Conservation (phyloP, 805 yeast genomes). For the Cyberlindnera xylosilytica region DNA sequence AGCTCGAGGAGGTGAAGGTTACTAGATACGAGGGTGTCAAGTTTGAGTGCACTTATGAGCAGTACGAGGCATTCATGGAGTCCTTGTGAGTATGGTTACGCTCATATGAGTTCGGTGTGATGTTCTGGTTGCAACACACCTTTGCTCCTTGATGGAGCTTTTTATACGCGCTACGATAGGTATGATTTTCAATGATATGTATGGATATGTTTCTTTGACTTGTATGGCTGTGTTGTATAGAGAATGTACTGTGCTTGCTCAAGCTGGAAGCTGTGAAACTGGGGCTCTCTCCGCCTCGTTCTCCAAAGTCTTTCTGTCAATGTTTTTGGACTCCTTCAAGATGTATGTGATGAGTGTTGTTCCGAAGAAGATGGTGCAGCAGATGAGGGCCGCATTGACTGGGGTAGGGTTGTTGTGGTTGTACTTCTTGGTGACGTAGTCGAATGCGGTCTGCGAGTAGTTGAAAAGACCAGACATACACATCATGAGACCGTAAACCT, state of each 20-base stretch:
- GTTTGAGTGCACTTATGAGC: constrained; percentile 37
- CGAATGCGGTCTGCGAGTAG: constrained; percentile 66
- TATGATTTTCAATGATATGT: too few species aligned
- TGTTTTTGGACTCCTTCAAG: constrained; percentile 34
- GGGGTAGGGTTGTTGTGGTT: constrained; percentile 80
- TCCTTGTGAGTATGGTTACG: too few species aligned
- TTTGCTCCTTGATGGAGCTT: too few species aligned
- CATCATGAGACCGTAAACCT: constrained; percentile 83
- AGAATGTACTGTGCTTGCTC: neutral
- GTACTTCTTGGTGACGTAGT: constrained; percentile 61
- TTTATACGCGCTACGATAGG: too few species aligned
- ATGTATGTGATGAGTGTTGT: constrained; percentile 27
- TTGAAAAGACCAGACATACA: constrained; percentile 81
- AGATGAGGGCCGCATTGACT: constrained; percentile 55
- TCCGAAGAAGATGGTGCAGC: constrained; percentile 45
- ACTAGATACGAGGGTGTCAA: constrained; percentile 57
- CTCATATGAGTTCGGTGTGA: too few species aligned
- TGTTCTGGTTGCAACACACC: too few species aligned
- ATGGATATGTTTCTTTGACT: too few species aligned
- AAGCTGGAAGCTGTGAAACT: constrained; percentile 41
- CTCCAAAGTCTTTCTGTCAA: constrained; percentile 51
- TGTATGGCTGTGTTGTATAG: neutral
- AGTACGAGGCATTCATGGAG: constrained; percentile 26
- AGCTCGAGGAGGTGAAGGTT: constrained; percentile 39
- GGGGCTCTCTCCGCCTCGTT: constrained; percentile 63